Percentiles rank a stretch among this genome's conserved stretches.
phyloP scores from a whole-genome alignment of 768 basidiomycete genomes.

The Mycena belliarum region DNA sequence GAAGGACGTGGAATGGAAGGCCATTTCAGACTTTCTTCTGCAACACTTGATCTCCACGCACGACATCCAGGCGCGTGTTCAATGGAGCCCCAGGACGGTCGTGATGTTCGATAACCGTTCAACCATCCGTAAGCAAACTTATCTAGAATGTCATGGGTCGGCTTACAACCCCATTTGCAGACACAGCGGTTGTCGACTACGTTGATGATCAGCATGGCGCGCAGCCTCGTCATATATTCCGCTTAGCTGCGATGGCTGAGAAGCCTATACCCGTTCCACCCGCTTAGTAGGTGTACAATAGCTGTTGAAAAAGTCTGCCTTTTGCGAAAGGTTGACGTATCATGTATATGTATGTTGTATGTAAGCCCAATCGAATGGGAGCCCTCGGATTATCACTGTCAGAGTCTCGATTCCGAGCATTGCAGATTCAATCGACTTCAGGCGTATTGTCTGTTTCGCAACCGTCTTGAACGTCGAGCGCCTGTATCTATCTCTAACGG shows the following conservation, averaged over 20 bases:
- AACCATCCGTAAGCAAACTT: slow-evolving; percentile 9
- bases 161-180: slow-evolving; percentile 2
- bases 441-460: too few relatives aligned
- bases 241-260: slow-evolving; percentile 23
- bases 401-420: too few relatives aligned
- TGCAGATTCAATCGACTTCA: too few relatives aligned
- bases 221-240: slow-evolving; percentile 20
- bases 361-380: too few relatives aligned
- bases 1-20: slow-evolving; percentile 29
- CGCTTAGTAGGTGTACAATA: too few relatives aligned
- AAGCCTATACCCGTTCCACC: slow-evolving; percentile 12
- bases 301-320: too few relatives aligned
- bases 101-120: slow-evolving; percentile 22
- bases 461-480: too few relatives aligned
- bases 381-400: too few relatives aligned
- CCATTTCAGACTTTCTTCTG: slow-evolving; percentile 27
- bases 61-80: slow-evolving; percentile 29
- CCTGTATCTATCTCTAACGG: too few relatives aligned
- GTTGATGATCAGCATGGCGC: slow-evolving; percentile 14
- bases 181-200: slow-evolving; percentile 20
- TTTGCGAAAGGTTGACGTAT: too few relatives aligned
- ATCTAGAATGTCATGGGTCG: not conserved
- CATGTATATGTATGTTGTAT: too few relatives aligned
- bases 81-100: slow-evolving; percentile 27
- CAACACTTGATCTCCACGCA: slow-evolving; percentile 27